Percentiles rank a stretch among this genome's conserved stretches.
Evolutionary conservation across 2,329 filamentous ascomycete species (phyloP).

Genomic region (Epichloe festucae): DNA sequence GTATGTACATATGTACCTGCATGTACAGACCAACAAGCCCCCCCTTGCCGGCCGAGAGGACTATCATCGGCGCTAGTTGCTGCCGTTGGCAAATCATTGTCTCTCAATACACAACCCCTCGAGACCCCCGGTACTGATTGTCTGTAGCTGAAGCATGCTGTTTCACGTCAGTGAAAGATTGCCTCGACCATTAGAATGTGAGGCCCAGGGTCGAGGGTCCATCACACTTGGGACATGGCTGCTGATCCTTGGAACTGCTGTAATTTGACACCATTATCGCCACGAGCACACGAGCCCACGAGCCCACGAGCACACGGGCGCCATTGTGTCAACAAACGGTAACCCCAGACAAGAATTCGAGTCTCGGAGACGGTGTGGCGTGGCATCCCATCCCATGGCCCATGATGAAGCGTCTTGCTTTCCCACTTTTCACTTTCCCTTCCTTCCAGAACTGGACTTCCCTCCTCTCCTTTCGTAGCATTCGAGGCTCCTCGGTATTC

Average conservation of each 20-base stretch:
- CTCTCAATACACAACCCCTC: too few relatives aligned
- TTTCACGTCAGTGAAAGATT: too few relatives aligned
- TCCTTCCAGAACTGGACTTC: not conserved
- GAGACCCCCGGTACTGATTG: too few relatives aligned
- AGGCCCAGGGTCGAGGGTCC: too few relatives aligned
- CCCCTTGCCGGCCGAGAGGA: too few relatives aligned
- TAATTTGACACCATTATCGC: slow-evolving; percentile 1
- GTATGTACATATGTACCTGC: too few relatives aligned
- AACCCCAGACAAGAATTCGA: not conserved
- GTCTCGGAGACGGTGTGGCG: not conserved
- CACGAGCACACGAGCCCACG: not conserved
- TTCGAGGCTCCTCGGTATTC: not conserved
- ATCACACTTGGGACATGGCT: too few relatives aligned
- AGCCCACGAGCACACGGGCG: not conserved
- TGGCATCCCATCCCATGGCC: not conserved
- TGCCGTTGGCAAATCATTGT: too few relatives aligned
- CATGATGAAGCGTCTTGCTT: not conserved
- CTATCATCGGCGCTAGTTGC: too few relatives aligned
- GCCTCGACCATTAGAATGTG: too few relatives aligned
- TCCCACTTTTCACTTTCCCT: not conserved
- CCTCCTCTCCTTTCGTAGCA: not conserved
- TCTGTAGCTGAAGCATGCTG: too few relatives aligned
- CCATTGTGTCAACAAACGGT: not conserved
- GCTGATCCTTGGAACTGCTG: slow-evolving; percentile 4
- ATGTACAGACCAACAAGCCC: too few relatives aligned